Conservation (phyloP, 352 stramenopile species). For the Pseudoperonospora humuli region DNA sequence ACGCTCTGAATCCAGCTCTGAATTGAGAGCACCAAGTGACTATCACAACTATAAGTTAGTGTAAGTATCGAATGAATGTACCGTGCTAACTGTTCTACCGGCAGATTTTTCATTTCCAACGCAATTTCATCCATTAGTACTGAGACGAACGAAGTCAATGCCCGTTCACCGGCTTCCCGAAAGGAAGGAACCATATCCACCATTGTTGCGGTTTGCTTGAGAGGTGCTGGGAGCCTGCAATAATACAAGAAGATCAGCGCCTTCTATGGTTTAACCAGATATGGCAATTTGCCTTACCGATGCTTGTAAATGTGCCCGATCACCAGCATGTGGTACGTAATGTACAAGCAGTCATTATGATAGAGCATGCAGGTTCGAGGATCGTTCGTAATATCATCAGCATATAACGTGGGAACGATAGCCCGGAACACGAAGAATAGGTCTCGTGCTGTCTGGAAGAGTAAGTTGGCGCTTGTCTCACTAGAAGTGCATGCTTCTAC, state of each 20-base stretch:
- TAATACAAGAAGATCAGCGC: not conserved
- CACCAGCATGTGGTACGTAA: conserved; percentile 72
- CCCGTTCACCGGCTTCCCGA: conserved; percentile 47
- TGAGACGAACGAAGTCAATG: conserved; percentile 38
- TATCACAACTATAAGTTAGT: conserved; percentile 13
- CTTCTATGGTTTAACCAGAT: not conserved
- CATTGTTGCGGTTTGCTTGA: conserved; percentile 66
- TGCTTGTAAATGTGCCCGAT: conserved; percentile 70
- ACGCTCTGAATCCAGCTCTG: conserved; percentile 22
- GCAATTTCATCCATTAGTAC: conserved; percentile 39
- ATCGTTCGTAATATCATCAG: conserved; percentile 59
- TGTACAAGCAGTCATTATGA: conserved; percentile 83
- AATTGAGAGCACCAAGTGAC: conserved; percentile 36
- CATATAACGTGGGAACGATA: conserved; percentile 59
- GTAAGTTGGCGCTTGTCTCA: conserved; percentile 33
- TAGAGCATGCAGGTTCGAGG: conserved; percentile 63
- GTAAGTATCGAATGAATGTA: not conserved
- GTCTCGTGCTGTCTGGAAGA: conserved; percentile 79
- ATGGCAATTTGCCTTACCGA: conserved; percentile 29
- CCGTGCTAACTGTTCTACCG: conserved; percentile 24
- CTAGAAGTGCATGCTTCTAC: conserved; percentile 47
- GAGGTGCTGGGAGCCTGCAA: conserved; percentile 37
- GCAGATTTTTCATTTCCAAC: conserved; percentile 26
- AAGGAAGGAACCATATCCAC: conserved; percentile 71
- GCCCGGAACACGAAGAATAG: conserved; percentile 65